Evolutionary conservation across 2,329 filamentous ascomycete genomes (phyloP).

Genomic region (Leptographium procerum): DNA sequence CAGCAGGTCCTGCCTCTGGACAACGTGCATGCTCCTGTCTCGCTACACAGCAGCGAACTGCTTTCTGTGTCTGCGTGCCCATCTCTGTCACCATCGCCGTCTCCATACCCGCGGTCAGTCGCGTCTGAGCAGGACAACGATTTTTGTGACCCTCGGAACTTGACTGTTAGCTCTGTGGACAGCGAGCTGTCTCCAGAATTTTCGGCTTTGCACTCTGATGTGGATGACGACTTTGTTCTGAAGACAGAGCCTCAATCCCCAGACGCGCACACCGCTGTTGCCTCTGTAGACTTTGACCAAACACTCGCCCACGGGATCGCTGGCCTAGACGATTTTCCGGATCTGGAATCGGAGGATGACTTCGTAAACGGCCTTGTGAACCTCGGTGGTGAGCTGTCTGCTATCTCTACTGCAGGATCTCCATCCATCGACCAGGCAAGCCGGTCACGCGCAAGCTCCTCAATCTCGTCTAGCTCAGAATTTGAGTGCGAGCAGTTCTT

Average conservation of each 20-base stretch:
- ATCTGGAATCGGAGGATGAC: constrained; percentile 85
- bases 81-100: constrained; percentile 78
- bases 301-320: constrained; percentile 50
- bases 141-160: constrained; percentile 84
- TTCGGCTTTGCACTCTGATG: constrained; percentile 51
- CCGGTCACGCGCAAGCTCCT: constrained; percentile 58
- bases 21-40: constrained; percentile 37
- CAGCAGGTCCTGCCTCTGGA: constrained; percentile 25
- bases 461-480: constrained; percentile 62
- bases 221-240: constrained; percentile 36
- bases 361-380: constrained; percentile 65
- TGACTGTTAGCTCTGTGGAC: constrained; percentile 57
- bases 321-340: constrained; percentile 74
- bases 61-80: constrained; percentile 57
- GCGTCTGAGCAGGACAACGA: constrained; percentile 62
- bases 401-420: constrained; percentile 28
- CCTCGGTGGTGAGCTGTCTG: constrained; percentile 35
- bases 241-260: constrained; percentile 39
- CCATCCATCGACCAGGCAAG: constrained; percentile 19
- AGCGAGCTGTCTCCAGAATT: constrained; percentile 48
- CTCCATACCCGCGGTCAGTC: constrained; percentile 61
- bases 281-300: constrained; percentile 35
- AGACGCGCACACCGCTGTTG: not conserved
- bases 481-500: constrained; percentile 50
- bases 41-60: constrained; percentile 52